Base-by-base conservation (phyloP, 2,329 filamentous ascomycete genomes). In the Exophiala viscosa region DNA sequence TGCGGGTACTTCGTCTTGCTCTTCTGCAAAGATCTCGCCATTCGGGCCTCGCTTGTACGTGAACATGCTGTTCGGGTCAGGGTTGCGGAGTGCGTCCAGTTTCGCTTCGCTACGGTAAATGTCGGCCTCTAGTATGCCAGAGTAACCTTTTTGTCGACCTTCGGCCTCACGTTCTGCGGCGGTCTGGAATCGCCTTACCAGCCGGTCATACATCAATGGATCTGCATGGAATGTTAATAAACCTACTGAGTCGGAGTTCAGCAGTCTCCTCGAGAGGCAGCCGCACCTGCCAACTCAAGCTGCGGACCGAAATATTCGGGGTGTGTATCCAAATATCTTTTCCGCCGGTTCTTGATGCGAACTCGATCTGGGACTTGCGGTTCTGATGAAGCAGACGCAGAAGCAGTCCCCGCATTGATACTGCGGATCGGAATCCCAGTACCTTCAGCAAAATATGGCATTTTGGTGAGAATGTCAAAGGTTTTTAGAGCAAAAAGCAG, bases 131-230 rank as follows among this genome's bases (percentile, higher is more conserved):
- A 95, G 78, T 10, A 87, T 79, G 18, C 87, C 86, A 1, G 86
- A 87, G 67, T 90, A 93, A 9, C 90, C 90, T 66, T 90, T 90
- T 7, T 75, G 73, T 39, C 82, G 82, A 7, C 85, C 86, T 62
- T 92, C 88, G 33, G 56, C 46, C 49, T 63, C 62, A 41, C 64
- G 56, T 48, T 65, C 59, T 9, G 58, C 55, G 23, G 62, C 14
- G 8, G 57, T 57, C 41, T 64, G 59, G 52, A 65, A 64, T 46
- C 82, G 83, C 47, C 88, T 83, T 55, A 96, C 81, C 18, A 95
- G 77, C 48, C 82, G 80, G 68, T 95, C 88, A 74, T 95, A 95
- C 31, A 95, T 79, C 7, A 92, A 73, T 1, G 90, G 89, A 70
- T 93, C 88, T 78, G 66, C 48, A 57, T 42, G 14, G 44, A 35